Percentiles rank a stretch among this genome's conserved stretches.
These are phyloP conservation scores for Nigrograna mackinnonii DNA, from an alignment of 2,329 filamentous ascomycete species.

Conservation along the genomic window DNA sequence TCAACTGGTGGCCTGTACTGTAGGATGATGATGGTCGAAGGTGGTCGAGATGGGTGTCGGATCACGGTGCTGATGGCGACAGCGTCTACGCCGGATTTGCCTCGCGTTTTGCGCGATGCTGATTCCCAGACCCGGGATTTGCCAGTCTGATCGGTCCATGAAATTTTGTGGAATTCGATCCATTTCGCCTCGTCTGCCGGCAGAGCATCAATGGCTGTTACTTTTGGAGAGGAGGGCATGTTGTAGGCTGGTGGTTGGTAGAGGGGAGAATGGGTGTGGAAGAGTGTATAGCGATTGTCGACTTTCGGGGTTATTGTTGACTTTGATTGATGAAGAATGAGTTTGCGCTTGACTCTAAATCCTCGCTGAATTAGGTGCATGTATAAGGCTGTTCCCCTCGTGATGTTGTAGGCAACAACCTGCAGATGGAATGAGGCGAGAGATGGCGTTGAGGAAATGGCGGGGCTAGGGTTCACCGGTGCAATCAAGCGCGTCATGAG, in stretches of 20 bases:
- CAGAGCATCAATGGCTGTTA: slow-evolving; percentile 49
- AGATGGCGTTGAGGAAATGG: no score
- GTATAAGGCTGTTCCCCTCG: no score
- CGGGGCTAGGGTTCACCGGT: no score
- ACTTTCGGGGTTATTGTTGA: no score
- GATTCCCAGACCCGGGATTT: slow-evolving; percentile 54
- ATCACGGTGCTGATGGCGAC: slow-evolving; percentile 62
- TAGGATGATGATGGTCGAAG: slow-evolving; percentile 59
- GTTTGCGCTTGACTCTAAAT: no score
- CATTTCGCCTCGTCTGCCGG: slow-evolving; percentile 58
- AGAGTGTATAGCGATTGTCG: no score
- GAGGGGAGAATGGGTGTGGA: slow-evolving; percentile 14
- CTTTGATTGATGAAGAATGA: no score
- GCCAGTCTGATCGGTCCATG: slow-evolving; percentile 52
- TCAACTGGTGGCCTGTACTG: slow-evolving; percentile 65
- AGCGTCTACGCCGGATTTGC: slow-evolving; percentile 61
- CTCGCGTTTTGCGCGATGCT: slow-evolving; percentile 55
- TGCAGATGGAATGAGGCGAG: no score
- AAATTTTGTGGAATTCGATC: slow-evolving; percentile 60
- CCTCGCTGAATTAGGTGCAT: no score
- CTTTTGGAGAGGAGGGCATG: slow-evolving; percentile 34
- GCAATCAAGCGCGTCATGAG: no score
- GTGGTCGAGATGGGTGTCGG: slow-evolving; percentile 49
- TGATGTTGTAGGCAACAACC: no score
- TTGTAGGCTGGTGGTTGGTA: slow-evolving; percentile 23